Base-by-base conservation (phyloP, 495 filamentous ascomycete genomes). In the Trichoderma erinaceum region DNA sequence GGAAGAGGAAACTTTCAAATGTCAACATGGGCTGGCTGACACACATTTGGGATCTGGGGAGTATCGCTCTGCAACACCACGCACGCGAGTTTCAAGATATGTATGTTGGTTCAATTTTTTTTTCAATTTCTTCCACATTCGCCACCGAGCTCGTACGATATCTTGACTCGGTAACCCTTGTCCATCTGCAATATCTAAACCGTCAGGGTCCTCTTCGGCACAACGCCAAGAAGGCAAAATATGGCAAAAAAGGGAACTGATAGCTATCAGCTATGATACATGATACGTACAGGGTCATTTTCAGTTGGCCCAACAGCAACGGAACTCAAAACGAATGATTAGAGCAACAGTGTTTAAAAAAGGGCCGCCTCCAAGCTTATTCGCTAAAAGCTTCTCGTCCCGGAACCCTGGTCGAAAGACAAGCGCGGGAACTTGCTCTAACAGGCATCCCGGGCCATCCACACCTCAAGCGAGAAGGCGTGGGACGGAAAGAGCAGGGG, bases 331-430 rank as follows among this genome's bases (percentile, higher is more conserved):
- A 0, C 50, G 21, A 56, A 2, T 11, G n/a, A 56, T n/a, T 48
- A 38, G 44, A 48, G 44, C 13, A n/a, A 16, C 44, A 48, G 44
- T 16, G 12, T 15, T 1, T 29, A 0, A 18, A 21, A 25, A 21
- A 6, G 50, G 5, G 1, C 16, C 16, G 29, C 29, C n/a, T n/a
- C 2, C 8, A 56, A 25, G 18, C 50, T 56, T n/a, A 56, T 56
- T 56, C 50, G 50, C 50, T 56, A 56, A 56, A 56, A 11, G 4
- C n/a, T 48, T 4, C n/a, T 56, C 50, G 50, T 56, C 50, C 50
- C 50, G 50, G 50, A 21, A 56, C 50, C 50, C 50, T 56, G n/a
- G 50, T 56, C 50, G 50, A 56, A 56, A n/a, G 50, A 56, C 50
- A n/a, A 56, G 50, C 21, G 50, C 50, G 50, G 50, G 50, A 56